A percentile compares a stretch with the other conserved stretches of the same genome.
These are phyloP conservation scores for Parsonsia alboflavescens DNA, from an alignment of 257 asterid genomes.

Conservation along the genomic window DNA sequence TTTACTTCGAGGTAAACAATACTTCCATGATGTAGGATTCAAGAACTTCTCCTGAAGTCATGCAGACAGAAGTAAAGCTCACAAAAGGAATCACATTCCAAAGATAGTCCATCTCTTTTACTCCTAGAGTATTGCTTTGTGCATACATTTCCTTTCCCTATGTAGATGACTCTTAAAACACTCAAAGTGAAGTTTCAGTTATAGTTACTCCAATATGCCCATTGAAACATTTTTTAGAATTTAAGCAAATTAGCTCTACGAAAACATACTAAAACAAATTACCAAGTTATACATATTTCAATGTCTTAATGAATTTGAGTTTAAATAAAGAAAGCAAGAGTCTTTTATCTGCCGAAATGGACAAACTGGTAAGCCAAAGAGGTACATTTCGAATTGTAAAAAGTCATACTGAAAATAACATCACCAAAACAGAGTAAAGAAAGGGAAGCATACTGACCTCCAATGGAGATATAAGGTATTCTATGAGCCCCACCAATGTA, in stretches of 20 bases:
- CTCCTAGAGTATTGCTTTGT: not conserved
- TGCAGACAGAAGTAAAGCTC: not conserved
- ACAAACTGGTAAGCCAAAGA: not conserved
- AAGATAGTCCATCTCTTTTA: not conserved
- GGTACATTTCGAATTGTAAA: not conserved
- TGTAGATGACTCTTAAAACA: not conserved
- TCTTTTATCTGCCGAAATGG: not conserved
- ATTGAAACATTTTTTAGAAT: not conserved
- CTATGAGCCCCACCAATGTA: constrained; percentile 74
- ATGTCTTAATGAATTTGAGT: not conserved
- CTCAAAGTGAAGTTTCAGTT: constrained; percentile 15
- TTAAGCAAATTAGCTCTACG: not conserved
- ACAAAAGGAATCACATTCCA: not conserved
- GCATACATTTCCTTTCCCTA: not conserved
- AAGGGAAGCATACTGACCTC: constrained; percentile 42
- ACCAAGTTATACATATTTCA: not conserved
- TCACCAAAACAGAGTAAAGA: not conserved
- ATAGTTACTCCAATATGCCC: constrained; percentile 5
- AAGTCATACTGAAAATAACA: not conserved
- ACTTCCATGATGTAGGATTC: not conserved
- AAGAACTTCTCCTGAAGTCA: not conserved
- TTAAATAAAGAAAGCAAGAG: not conserved
- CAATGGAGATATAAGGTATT: constrained; percentile 75
- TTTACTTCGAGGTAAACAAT: not conserved
- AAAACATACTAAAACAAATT: not conserved